A percentile compares a stretch with the other conserved stretches of the same genome.
Conservation (phyloP, 495 filamentous ascomycete species). For the Opeltia flavorubescens region DNA sequence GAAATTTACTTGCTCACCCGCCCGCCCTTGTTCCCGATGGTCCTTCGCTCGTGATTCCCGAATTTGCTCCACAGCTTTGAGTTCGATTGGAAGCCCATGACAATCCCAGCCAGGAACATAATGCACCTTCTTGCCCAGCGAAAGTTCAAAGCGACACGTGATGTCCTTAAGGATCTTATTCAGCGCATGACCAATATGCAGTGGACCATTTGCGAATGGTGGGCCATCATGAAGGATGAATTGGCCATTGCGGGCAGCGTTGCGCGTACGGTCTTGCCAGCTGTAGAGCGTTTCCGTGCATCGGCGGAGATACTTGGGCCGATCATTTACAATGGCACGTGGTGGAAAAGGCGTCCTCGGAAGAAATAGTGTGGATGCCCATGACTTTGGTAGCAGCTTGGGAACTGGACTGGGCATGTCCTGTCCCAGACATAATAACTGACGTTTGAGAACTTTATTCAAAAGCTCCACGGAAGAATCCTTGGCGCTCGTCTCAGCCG, state of each 20-base stretch:
- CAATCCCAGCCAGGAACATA: slow-evolving; percentile 98
- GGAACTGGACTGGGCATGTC: not conserved
- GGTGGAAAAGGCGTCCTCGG: slow-evolving; percentile 46
- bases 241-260: slow-evolving; percentile 33
- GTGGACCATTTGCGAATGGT: slow-evolving; percentile 87
- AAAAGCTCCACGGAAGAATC: too few species aligned
- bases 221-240: slow-evolving; percentile 94
- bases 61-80: slow-evolving; percentile 71
- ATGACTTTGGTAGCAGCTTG: not conserved
- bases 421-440: not conserved
- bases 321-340: slow-evolving; percentile 34
- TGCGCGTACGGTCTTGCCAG: slow-evolving; percentile 58
- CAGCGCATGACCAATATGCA: slow-evolving; percentile 93
- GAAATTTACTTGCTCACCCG: too few species aligned
- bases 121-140: slow-evolving; percentile 60
- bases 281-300: slow-evolving; percentile 81
- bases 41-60: slow-evolving; percentile 6
- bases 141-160: slow-evolving; percentile 64
- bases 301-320: slow-evolving; percentile 51
- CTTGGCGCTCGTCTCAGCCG: too few species aligned
- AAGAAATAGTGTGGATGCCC: slow-evolving; percentile 33
- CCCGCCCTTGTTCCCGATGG: slow-evolving; percentile 19
- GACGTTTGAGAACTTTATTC: too few species aligned
- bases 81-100: slow-evolving; percentile 92
- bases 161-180: slow-evolving; percentile 98